Evolutionary conservation across 2,329 filamentous ascomycete genomes (phyloP).

Genomic region (Clarireedia monteithiana): DNA sequence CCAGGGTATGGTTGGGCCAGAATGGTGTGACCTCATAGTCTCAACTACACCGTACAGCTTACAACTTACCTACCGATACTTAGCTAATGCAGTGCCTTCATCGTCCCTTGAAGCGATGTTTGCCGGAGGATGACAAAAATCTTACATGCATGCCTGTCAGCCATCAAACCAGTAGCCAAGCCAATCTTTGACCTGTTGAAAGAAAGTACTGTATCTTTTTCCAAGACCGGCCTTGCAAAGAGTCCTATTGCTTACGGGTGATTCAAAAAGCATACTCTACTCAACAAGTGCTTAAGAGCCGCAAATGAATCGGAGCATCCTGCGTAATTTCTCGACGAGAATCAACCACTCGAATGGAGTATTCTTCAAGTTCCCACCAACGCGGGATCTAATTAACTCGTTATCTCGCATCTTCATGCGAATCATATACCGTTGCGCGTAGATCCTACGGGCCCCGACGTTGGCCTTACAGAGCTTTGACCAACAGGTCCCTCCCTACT

Average conservation of each 20-base stretch:
- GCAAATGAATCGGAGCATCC: too few relatives aligned
- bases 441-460: neutral
- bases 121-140: constrained; percentile 1
- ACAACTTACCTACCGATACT: too few relatives aligned
- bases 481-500: neutral
- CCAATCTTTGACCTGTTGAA: too few relatives aligned
- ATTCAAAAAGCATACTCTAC: too few relatives aligned
- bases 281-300: too few relatives aligned
- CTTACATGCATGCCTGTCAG: neutral
- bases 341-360: too few relatives aligned
- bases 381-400: neutral
- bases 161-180: neutral
- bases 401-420: neutral
- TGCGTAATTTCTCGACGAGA: too few relatives aligned
- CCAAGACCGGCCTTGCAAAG: neutral
- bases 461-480: neutral
- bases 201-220: neutral
- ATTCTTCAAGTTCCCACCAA: too few relatives aligned
- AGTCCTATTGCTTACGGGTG: too few relatives aligned
- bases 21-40: neutral
- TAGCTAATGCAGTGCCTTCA: neutral
- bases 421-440: neutral
- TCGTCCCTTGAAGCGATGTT: neutral
- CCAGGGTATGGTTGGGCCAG: too few relatives aligned
- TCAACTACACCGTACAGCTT: too few relatives aligned